phyloP scores from a whole-genome alignment of 192 early-diverging fungal species.

The Lunasporangiospora selenospora region DNA sequence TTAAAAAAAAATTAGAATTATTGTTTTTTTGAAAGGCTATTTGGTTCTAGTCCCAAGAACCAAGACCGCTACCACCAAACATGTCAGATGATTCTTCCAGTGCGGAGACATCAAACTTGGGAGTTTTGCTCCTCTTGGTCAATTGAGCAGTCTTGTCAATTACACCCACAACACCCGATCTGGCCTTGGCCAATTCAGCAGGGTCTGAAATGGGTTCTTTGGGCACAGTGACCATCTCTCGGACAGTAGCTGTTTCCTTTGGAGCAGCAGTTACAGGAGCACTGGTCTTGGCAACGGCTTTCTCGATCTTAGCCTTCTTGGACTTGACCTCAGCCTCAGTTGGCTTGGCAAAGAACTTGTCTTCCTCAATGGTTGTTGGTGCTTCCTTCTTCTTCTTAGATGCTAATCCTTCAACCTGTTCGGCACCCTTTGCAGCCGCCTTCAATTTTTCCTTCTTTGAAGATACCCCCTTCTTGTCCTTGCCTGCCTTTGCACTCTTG shows the following conservation, averaged over 20 bases:
- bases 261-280: not conserved
- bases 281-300: not conserved
- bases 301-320: constrained; percentile 41
- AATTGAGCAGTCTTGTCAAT: constrained; percentile 55
- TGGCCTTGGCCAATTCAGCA: constrained; percentile 31
- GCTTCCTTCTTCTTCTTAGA: constrained; percentile 30
- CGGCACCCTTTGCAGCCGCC: constrained; percentile 33
- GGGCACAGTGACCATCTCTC: constrained; percentile 1
- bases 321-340: constrained; percentile 23
- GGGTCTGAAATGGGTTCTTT: constrained; percentile 10
- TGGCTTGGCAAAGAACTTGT: constrained; percentile 41
- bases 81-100: constrained; percentile 51
- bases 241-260: not conserved
- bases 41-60: constrained; percentile 28
- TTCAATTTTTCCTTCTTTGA: constrained; percentile 18
- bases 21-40: too few relatives aligned
- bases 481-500: constrained; percentile 23
- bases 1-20: not conserved
- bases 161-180: constrained; percentile 53
- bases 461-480: constrained; percentile 10
- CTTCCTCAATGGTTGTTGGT: constrained; percentile 26
- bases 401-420: constrained; percentile 25
- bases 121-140: constrained; percentile 52
- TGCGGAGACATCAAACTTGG: constrained; percentile 50
- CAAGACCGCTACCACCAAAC: constrained; percentile 33